phyloP scores from a whole-genome alignment of 2,329 filamentous ascomycete species.

The Fusarium phyllophilum region DNA sequence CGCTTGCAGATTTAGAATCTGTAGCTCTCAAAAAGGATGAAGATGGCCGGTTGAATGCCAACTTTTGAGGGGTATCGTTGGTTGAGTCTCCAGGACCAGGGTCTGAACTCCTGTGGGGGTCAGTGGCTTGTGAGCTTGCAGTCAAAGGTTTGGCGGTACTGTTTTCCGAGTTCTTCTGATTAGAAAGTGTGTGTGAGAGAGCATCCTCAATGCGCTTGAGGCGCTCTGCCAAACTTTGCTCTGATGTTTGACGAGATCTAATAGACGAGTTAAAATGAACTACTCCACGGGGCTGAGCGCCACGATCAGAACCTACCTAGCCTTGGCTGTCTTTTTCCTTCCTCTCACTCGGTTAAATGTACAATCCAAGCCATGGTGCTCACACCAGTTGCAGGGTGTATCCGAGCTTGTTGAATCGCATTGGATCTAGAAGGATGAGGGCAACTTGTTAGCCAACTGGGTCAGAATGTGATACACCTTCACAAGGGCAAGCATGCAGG shows the following conservation, averaged over 20 bases:
- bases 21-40: constrained; percentile 10
- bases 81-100: background rate
- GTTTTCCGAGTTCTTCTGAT: background rate
- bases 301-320: constrained; percentile 18
- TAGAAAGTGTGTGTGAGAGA: constrained; percentile 31
- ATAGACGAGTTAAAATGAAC: background rate
- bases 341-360: constrained; percentile 42
- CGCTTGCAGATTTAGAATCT: constrained; percentile 4
- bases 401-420: constrained; percentile 24
- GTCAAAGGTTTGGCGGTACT: background rate
- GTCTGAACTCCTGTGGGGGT: background rate
- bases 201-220: constrained; percentile 37
- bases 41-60: background rate
- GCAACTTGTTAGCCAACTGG: background rate
- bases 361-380: constrained; percentile 37
- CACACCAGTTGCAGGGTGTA: constrained; percentile 38
- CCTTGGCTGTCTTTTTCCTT: constrained; percentile 27
- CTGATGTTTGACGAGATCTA: constrained; percentile 25
- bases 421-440: constrained; percentile 29
- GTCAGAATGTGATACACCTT: background rate
- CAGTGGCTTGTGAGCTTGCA: background rate
- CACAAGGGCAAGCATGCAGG: background rate
- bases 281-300: background rate
- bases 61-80: background rate
- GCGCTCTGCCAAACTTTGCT: constrained; percentile 35